A percentile compares a stretch with the other conserved stretches of the same genome.
Evolutionary conservation across 2,329 filamentous ascomycete species (phyloP).

Genomic region (Helminthosporium solani): DNA sequence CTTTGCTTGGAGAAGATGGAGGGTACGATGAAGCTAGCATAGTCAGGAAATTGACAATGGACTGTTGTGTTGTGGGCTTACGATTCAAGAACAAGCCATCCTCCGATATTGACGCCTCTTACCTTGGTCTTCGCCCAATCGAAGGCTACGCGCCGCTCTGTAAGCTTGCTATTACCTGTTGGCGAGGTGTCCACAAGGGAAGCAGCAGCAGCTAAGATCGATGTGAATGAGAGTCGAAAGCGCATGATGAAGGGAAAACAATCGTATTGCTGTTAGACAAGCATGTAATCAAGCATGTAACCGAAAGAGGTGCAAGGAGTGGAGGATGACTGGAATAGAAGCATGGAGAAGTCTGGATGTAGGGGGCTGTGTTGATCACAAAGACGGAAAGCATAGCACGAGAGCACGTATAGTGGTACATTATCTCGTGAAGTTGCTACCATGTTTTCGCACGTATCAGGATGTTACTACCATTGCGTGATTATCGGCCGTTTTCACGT

Average conservation of each 20-base stretch:
- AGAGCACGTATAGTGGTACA: neutral
- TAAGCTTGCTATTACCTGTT: constrained; percentile 4
- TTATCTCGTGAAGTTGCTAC: no score
- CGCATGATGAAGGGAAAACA: constrained; percentile 11
- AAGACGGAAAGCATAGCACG: neutral
- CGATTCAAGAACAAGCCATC: constrained; percentile 39
- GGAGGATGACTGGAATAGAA: neutral
- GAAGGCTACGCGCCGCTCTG: constrained; percentile 23
- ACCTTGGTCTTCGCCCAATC: constrained; percentile 49
- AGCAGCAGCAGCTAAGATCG: constrained; percentile 11
- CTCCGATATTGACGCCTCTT: constrained; percentile 37
- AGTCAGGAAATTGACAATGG: constrained; percentile 3
- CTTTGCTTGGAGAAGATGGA: constrained; percentile 51
- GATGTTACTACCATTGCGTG: no score
- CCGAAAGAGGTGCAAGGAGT: neutral
- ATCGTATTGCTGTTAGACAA: neutral
- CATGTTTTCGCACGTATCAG: no score
- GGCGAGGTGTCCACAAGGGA: constrained; percentile 18
- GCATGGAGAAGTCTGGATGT: neutral
- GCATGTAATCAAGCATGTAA: neutral
- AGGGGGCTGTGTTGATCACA: neutral
- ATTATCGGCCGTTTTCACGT: no score
- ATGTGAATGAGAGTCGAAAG: constrained; percentile 6
- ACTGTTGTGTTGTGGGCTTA: constrained; percentile 10
- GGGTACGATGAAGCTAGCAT: constrained; percentile 54